Conservation (phyloP, 1,284 basidiomycete species). For the Sporisorium sorghi region DNA sequence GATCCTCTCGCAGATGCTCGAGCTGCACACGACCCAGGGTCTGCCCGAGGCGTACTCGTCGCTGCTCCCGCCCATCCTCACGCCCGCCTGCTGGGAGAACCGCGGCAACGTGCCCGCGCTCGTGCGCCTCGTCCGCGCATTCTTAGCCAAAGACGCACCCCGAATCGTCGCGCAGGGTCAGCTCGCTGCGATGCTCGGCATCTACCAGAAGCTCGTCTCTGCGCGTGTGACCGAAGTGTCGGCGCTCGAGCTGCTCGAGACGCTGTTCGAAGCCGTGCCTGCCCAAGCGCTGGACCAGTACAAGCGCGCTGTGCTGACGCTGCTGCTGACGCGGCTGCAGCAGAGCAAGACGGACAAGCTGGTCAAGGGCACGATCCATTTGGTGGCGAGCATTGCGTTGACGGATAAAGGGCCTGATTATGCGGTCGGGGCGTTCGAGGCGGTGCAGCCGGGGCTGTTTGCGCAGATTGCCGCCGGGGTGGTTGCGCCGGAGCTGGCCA, state of each 20-base stretch:
- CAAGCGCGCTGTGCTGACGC: conserved; percentile 82
- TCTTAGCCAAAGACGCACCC: conserved; percentile 78
- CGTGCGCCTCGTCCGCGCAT: conserved; percentile 87
- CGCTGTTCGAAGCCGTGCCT: conserved; percentile 79
- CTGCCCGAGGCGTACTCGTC: conserved; percentile 83
- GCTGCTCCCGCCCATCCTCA: conserved; percentile 85
- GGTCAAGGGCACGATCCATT: conserved; percentile 83
- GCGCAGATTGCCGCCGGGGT: conserved; percentile 83
- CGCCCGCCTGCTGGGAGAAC: conserved; percentile 89
- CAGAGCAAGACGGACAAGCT: conserved; percentile 89
- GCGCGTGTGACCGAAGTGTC: conserved; percentile 88
- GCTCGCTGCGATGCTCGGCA: conserved; percentile 83
- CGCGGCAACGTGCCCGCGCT: conserved; percentile 96
- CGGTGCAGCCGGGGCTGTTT: conserved; percentile 86
- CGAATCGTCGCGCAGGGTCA: conserved; percentile 82
- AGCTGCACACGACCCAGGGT: conserved; percentile 75
- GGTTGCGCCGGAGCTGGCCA: conserved; percentile 82
- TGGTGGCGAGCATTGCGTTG: conserved; percentile 74
- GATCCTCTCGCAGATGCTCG: conserved; percentile 93
- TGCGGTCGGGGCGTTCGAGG: conserved; percentile 81
- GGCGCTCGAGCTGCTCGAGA: conserved; percentile 89
- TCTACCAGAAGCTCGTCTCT: conserved; percentile 90
- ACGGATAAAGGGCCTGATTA: conserved; percentile 75
- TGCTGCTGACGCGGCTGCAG: conserved; percentile 86
- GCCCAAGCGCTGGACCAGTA: conserved; percentile 77